These are phyloP conservation scores for Lathyrus tuberosus DNA, from an alignment of 306 rosid species.

Conservation along the genomic window DNA sequence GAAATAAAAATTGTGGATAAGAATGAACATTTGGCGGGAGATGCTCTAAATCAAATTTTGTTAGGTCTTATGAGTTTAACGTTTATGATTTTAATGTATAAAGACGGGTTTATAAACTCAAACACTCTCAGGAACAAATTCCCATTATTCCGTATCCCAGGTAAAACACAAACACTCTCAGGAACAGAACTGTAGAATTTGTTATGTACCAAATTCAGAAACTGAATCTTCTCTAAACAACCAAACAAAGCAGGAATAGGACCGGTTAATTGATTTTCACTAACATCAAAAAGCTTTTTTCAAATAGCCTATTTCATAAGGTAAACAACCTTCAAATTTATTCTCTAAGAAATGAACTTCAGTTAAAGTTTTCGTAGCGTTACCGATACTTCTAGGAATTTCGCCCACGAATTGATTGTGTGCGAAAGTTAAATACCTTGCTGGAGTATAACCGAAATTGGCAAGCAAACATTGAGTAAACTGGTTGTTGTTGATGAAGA, in stretches of 20 bases:
- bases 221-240: conserved; percentile 53
- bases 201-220: conserved; percentile 51
- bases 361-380: conserved; percentile 44
- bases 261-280: conserved; percentile 51
- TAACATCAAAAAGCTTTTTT: conserved; percentile 60
- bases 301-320: conserved; percentile 65
- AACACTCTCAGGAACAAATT: too few species aligned
- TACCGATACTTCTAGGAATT: conserved; percentile 64
- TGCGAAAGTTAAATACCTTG: conserved; percentile 71
- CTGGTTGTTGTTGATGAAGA: conserved; percentile 72
- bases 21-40: too few species aligned
- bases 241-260: conserved; percentile 76
- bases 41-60: too few species aligned
- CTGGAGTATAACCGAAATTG: conserved; percentile 62
- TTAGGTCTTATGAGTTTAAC: too few species aligned
- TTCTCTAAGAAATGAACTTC: conserved; percentile 75
- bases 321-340: conserved; percentile 62
- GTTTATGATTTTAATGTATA: too few species aligned
- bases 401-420: conserved; percentile 58
- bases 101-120: too few species aligned
- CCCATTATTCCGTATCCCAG: conserved; percentile 30
- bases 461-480: conserved; percentile 45
- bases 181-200: conserved; percentile 61
- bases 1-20: too few species aligned
- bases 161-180: conserved; percentile 59